phyloP scores from a whole-genome alignment of 306 rosid species.

The Lablab purpureus region DNA sequence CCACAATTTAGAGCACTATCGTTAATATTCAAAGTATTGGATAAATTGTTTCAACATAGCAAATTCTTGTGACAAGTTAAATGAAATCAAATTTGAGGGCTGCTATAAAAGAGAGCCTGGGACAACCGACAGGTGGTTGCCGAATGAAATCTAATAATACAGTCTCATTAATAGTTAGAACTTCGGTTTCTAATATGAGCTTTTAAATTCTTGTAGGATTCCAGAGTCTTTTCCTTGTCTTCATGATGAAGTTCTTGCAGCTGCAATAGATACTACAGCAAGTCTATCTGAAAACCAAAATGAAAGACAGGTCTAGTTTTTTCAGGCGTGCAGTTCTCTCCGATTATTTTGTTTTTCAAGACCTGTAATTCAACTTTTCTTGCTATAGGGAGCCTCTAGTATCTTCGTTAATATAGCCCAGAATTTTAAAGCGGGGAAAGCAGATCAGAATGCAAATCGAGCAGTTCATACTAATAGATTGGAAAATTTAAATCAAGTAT shows the following conservation, averaged over 20 bases:
- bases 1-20: constrained; percentile 6
- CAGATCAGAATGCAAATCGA: constrained; percentile 46
- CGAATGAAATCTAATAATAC: too few relatives aligned
- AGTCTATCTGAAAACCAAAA: constrained; percentile 57
- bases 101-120: constrained; percentile 2
- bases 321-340: constrained; percentile 48
- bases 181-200: constrained; percentile 4
- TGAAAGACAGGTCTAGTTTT: constrained; percentile 63
- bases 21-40: constrained; percentile 14
- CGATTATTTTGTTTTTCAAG: constrained; percentile 15
- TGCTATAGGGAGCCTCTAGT: constrained; percentile 59
- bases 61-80: constrained; percentile 13
- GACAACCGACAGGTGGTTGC: constrained; percentile 37
- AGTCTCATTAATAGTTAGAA: constrained; percentile 27
- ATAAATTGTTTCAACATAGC: constrained; percentile 13
- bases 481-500: constrained; percentile 65
- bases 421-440: constrained; percentile 54
- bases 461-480: constrained; percentile 41
- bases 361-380: constrained; percentile 46
- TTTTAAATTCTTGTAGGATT: constrained; percentile 60
- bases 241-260: constrained; percentile 78
- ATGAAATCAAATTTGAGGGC: constrained; percentile 29
- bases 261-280: constrained; percentile 60
- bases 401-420: constrained; percentile 57
- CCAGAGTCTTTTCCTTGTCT: constrained; percentile 76